phyloP scores from a whole-genome alignment of 176 grass and related monocot species.

The Thinopyrum elongatum region DNA sequence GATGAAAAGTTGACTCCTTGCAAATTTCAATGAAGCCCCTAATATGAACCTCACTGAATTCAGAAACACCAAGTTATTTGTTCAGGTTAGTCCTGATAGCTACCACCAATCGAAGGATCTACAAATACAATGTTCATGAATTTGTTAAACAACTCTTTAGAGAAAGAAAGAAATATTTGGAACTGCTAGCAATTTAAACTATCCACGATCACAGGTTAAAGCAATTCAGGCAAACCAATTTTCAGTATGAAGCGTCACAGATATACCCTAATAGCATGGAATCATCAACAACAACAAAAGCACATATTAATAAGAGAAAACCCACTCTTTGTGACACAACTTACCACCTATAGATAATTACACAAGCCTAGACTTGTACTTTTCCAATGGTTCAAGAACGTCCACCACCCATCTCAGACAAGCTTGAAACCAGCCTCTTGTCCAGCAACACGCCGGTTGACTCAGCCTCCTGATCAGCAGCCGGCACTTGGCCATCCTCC shows the following conservation, averaged over 20 bases:
- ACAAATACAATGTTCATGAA: neutral
- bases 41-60: neutral
- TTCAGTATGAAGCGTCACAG: neutral
- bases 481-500: slow-evolving; percentile 60
- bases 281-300: neutral
- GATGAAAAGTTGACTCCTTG: neutral
- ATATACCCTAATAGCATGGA: neutral
- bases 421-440: slow-evolving; percentile 29
- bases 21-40: neutral
- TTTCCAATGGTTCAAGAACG: neutral
- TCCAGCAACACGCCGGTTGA: slow-evolving; percentile 54
- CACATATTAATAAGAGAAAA: neutral
- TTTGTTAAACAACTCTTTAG: neutral
- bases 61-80: neutral
- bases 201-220: neutral
- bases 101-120: neutral
- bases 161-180: neutral
- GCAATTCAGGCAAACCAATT: neutral
- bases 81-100: neutral
- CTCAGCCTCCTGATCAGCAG: slow-evolving; percentile 61
- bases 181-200: neutral
- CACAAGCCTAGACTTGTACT: neutral
- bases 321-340: neutral
- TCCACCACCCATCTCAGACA: slow-evolving; percentile 17
- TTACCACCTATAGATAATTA: neutral